Base-by-base conservation (phyloP, 768 basidiomycete species). In the Boletus huronensis region DNA sequence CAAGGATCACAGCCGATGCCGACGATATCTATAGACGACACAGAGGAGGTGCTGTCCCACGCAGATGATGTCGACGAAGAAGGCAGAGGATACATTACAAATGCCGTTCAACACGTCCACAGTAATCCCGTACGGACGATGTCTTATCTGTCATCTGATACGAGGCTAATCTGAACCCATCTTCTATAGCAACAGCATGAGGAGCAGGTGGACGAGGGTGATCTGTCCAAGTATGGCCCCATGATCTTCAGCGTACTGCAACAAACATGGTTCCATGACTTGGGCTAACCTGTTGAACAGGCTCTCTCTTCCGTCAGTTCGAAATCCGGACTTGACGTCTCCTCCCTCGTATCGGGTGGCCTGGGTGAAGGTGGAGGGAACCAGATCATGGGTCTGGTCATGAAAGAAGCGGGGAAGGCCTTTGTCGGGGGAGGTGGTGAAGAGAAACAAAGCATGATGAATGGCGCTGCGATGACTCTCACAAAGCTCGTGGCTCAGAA, bases 401-500 rank as follows among this genome's bases (percentile, higher is more conserved):
- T 96, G 90, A 82, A 82, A 0, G 87, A 95, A 61, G 88, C 84
- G 0, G 74, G 80, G 16, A 87, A 90, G 66, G 71, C 91, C 46
- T 88, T 93, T 60, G 83, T 83, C 8, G 78, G 81, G 4, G 74
- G 82, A 5, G 78, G 81, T 11, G 84, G 86, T 10, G 79, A 79
- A 66, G 57, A 60, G 0, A 90, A 90, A 73, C 92, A 95, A 63
- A 90, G 93, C 63, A 85, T 85, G 9, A 83, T 95, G 64, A 90
- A 88, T 54, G 81, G 87, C 13, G 93, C 93, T 42, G 90, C 87
- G 3, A 85, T 87, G 83, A 93, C 87, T 0, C 82, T 90, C 53
- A 85, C 91, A 81, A 93, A 94, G 74, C 74, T 93, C 38, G 65
- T 93, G 41, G 82, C 90, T 6, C 83, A 88, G 65, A 84, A 87